phyloP scores from a whole-genome alignment of 441 rosid genomes.

The Arabidopsis hybrid region DNA sequence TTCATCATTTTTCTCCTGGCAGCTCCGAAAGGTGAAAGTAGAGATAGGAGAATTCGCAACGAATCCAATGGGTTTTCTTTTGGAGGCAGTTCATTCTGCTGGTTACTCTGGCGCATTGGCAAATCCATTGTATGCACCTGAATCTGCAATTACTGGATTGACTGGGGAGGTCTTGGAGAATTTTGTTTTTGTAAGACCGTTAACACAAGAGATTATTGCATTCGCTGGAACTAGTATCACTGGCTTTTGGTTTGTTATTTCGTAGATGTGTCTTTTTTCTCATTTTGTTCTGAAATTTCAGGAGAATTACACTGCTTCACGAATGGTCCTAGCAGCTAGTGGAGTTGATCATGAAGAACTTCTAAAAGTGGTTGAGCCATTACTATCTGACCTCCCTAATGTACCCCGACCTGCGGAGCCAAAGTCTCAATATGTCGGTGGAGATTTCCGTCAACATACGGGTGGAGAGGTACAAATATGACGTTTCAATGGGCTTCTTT shows the following conservation, averaged over 20 bases:
- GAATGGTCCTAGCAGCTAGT: constrained; percentile 67
- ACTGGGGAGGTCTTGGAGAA: constrained; percentile 53
- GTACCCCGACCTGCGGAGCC: constrained; percentile 54
- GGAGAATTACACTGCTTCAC: constrained; percentile 68
- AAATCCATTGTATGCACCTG: constrained; percentile 69
- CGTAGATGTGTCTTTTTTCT: neutral
- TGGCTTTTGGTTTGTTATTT: constrained; percentile 6
- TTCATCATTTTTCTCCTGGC: constrained; percentile 8
- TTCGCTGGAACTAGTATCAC: neutral
- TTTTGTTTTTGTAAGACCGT: constrained; percentile 62
- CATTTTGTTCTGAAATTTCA: neutral
- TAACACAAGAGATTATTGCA: constrained; percentile 8
- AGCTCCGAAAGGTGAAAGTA: constrained; percentile 61
- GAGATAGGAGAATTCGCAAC: constrained; percentile 60
- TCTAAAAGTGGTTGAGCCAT: constrained; percentile 63
- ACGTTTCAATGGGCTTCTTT: constrained; percentile 2
- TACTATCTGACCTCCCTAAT: constrained; percentile 62
- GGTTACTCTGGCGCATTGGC: constrained; percentile 72
- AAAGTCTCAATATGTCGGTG: constrained; percentile 67
- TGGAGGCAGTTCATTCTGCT: constrained; percentile 69
- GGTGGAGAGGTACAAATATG: constrained; percentile 61
- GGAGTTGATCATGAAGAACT: constrained; percentile 72
- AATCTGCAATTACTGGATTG: constrained; percentile 58
- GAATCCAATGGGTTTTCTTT: constrained; percentile 60
- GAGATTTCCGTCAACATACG: constrained; percentile 68